Percentiles rank a stretch among this genome's conserved stretches.
These are phyloP conservation scores for Psilocybe cyanescens DNA, from an alignment of 768 basidiomycete species.

Conservation along the genomic window DNA sequence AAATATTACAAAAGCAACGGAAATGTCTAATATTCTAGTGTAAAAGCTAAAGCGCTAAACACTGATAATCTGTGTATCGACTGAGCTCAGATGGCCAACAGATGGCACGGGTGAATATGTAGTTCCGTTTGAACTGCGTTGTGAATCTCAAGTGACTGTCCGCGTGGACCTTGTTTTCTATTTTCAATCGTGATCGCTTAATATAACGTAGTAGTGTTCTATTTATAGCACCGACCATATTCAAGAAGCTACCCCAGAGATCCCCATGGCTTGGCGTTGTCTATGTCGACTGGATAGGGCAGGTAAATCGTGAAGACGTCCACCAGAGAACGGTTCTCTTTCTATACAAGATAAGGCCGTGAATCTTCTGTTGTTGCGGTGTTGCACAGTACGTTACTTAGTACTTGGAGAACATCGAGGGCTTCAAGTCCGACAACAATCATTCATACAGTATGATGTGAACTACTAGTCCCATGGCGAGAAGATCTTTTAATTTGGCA, in stretches of 20 bases:
- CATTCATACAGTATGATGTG: background rate
- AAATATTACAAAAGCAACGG: no score
- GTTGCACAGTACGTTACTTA: background rate
- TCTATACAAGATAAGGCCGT: no score
- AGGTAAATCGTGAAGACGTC: no score
- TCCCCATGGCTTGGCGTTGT: no score
- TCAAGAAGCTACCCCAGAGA: background rate
- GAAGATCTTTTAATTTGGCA: background rate
- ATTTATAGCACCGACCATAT: background rate
- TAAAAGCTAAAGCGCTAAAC: no score
- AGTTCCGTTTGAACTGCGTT: background rate
- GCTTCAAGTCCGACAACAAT: background rate
- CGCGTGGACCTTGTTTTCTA: background rate
- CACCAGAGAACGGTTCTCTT: no score
- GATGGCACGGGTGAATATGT: no score
- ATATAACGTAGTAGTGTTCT: background rate
- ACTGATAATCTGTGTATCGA: no score
- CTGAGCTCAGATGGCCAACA: no score
- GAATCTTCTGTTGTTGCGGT: background rate
- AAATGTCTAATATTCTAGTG: no score
- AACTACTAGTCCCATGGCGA: constrained; percentile 1
- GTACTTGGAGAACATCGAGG: background rate
- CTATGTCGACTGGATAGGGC: no score
- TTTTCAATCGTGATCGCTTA: background rate
- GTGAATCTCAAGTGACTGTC: background rate